phyloP scores from a whole-genome alignment of 2,329 filamentous ascomycete species.

The Arachnomyces sp. region DNA sequence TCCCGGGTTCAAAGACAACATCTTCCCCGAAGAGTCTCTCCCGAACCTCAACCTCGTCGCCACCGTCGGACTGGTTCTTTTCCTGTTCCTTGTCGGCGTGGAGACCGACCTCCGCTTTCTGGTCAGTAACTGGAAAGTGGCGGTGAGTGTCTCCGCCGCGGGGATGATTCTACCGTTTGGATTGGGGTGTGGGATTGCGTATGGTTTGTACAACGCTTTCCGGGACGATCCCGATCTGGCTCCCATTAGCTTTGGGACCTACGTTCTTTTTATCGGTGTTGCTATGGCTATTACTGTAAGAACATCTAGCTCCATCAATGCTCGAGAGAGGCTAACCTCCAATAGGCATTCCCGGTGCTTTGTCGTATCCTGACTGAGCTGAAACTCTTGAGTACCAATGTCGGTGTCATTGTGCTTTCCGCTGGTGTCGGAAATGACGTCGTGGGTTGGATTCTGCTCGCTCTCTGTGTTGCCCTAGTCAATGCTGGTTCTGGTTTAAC shows the following conservation, averaged over 20 bases:
- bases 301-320: neutral
- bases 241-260: conserved; percentile 54
- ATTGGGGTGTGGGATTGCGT: conserved; percentile 69
- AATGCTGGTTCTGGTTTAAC: conserved; percentile 77
- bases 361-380: conserved; percentile 89
- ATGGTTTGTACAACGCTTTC: conserved; percentile 71
- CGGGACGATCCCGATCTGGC: conserved; percentile 46
- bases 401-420: conserved; percentile 80
- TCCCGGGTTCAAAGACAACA: conserved; percentile 63
- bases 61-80: conserved; percentile 74
- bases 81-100: conserved; percentile 78
- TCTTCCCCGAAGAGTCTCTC: conserved; percentile 70
- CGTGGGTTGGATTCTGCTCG: conserved; percentile 82
- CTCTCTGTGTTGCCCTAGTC: conserved; percentile 84
- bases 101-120: conserved; percentile 78
- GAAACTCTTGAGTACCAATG: conserved; percentile 71
- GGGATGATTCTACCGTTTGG: conserved; percentile 80
- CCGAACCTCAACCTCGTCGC: conserved; percentile 68
- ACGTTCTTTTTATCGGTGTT: conserved; percentile 77
- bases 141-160: conserved; percentile 65
- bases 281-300: conserved; percentile 81
- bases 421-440: conserved; percentile 78
- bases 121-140: conserved; percentile 69
- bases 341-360: conserved; percentile 69
- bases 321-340: conserved; percentile 9